Base-by-base conservation (phyloP, 257 asterid species). In the Nicotiana paniculata region DNA sequence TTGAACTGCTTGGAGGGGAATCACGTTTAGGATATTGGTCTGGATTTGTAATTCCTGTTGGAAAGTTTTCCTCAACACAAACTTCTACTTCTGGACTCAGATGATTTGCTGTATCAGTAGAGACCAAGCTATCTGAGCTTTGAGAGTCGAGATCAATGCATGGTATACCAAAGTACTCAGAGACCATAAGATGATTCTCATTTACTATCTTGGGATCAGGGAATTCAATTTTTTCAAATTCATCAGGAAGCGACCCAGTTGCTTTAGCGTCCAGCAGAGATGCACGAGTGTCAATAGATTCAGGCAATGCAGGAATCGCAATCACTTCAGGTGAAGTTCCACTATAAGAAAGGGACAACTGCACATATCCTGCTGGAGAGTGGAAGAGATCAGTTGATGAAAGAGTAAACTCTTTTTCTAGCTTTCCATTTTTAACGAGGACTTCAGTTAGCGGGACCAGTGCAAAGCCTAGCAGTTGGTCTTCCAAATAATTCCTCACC, bases 311-410 rank as follows among this genome's bases (percentile, higher is more conserved):
- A 9, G 97, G 89, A 77, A 92, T 88, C 8, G 88, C 88, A 63
- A 93, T 67, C 30, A 96, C 97, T 7, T 96, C 99, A 2, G 99
- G 99, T 8, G 84, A 89, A 10, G 88, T 76, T 78, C 98, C 99
- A 4, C 79, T 68, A 39, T 92, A 96, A 2, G 93, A 84, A 57
- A 96, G 88, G 0, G 99, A 93, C 72, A 96, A 59, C 86, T 92
- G 94, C 12, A 94, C 99, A 81, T 90, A 96, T 28, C 99, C 99
- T 2, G 99, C 98, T 3, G 99, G 99, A 6, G 99, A 94, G 91
- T 96, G 97, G 93, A 96, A 96, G 7, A 96, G 93, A 89, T 96
- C 99, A 3, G 97, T 93, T 0, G 99, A 92, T 32, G 98, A 93
- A 30, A 96, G 97, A 51, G 99, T 89, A 55, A 93, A 94, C 89